Percentiles rank a stretch among this genome's conserved stretches.
Conservation (phyloP, 768 basidiomycete genomes). For the Sarcomyxa edulis region DNA sequence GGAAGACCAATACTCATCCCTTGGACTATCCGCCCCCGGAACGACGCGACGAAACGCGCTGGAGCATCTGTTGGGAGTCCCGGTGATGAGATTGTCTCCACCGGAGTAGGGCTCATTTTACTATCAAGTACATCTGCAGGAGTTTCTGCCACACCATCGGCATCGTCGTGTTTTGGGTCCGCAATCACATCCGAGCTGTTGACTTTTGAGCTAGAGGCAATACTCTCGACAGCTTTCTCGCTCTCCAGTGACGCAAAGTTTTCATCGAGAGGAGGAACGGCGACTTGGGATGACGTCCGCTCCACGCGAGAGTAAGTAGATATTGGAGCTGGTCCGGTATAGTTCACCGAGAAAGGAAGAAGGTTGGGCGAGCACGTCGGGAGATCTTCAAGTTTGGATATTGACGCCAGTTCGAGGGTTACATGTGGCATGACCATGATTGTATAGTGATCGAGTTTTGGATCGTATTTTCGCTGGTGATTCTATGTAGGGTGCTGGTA, state of each 20-base stretch:
- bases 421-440: not conserved
- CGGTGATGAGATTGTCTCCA: conserved; percentile 5
- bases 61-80: conserved; percentile 20
- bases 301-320: conserved; percentile 68
- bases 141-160: not conserved
- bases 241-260: not conserved
- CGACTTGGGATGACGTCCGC: conserved; percentile 26
- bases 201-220: no score
- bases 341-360: conserved; percentile 79
- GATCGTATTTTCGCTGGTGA: no score
- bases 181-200: not conserved
- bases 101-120: no score
- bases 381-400: conserved; percentile 13
- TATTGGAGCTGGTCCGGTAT: conserved; percentile 67
- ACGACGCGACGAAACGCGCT: conserved; percentile 54
- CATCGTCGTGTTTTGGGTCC: not conserved
- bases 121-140: conserved; percentile 1
- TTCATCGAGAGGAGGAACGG: conserved; percentile 7
- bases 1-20: conserved; percentile 61
- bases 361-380: conserved; percentile 55
- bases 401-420: conserved; percentile 1
- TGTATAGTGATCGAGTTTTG: no score
- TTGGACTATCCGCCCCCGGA: conserved; percentile 72
- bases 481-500: no score
- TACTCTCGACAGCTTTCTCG: not conserved